Percentiles rank a stretch among this genome's conserved stretches.
These are phyloP conservation scores for Dalechampia spathulata DNA, from an alignment of 441 rosid species.

Conservation along the genomic window DNA sequence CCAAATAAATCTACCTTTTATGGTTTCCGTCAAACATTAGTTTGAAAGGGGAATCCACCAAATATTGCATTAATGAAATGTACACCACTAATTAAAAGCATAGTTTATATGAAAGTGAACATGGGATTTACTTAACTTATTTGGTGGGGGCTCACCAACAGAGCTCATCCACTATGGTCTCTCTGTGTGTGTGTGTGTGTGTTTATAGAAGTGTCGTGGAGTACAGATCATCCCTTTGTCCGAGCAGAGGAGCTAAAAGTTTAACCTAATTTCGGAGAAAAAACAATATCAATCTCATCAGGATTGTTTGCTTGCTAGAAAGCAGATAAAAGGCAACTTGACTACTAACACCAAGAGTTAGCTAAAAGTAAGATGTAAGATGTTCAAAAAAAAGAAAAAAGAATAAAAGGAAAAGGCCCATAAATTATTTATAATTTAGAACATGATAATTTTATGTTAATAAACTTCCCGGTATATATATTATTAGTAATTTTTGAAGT, in stretches of 20 bases:
- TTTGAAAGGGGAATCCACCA: constrained; percentile 34
- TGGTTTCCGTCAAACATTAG: constrained; percentile 12
- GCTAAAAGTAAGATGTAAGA: too few species aligned
- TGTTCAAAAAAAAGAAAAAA: too few species aligned
- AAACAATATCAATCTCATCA: neutral
- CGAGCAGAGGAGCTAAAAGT: neutral
- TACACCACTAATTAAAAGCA: constrained; percentile 36
- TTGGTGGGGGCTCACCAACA: constrained; percentile 18
- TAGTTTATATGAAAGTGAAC: neutral
- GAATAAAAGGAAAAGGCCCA: too few species aligned
- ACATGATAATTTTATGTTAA: too few species aligned
- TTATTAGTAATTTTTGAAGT: too few species aligned
- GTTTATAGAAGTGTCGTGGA: constrained; percentile 27
- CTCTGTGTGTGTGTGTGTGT: too few species aligned
- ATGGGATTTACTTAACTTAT: neutral
- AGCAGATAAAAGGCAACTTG: neutral
- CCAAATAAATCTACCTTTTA: too few species aligned
- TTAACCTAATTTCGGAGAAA: constrained; percentile 8
- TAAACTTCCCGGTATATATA: too few species aligned
- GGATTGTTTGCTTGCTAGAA: neutral
- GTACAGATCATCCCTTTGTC: constrained; percentile 22
- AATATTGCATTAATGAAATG: constrained; percentile 35
- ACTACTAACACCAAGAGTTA: too few species aligned
- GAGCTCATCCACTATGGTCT: too few species aligned
- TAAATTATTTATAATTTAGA: too few species aligned